phyloP scores from a whole-genome alignment of 257 asterid genomes.

The Solanum infundibuliforme region DNA sequence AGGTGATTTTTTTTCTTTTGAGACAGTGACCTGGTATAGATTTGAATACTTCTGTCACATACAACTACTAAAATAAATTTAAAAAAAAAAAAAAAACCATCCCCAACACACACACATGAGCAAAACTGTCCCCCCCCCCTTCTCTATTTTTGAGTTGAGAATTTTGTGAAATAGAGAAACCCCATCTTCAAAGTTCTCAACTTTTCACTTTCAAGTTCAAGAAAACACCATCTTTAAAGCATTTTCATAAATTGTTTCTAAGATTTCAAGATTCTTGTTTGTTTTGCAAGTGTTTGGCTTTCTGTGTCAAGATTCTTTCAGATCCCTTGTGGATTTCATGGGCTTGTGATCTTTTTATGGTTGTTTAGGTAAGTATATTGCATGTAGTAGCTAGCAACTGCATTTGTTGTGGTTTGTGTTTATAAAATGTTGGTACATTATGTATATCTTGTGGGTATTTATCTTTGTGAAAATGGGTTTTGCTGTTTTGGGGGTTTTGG shows the following conservation, averaged over 20 bases:
- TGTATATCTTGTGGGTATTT: not conserved
- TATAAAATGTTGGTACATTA: not conserved
- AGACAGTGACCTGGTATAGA: conserved; percentile 14
- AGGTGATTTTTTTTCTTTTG: not conserved
- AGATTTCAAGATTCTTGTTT: not conserved
- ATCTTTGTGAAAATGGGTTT: not conserved
- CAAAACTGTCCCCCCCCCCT: not conserved
- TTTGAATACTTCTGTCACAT: conserved; percentile 16
- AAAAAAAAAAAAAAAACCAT: not conserved
- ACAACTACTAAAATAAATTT: not conserved
- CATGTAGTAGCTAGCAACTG: not conserved
- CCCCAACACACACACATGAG: not conserved
- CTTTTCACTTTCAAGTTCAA: not conserved
- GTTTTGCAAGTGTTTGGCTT: not conserved
- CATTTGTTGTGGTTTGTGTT: not conserved
- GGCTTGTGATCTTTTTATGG: conserved; percentile 17
- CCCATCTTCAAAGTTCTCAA: not conserved
- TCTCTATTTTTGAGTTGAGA: not conserved
- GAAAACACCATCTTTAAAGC: not conserved
- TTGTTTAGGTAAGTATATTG: conserved; percentile 16
- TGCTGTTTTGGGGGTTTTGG: conserved; percentile 8
- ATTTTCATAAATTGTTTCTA: not conserved
- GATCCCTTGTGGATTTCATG: conserved; percentile 29
- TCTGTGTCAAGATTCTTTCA: conserved; percentile 10
- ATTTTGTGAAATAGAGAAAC: not conserved